A percentile compares a stretch with the other conserved stretches of the same genome.
Evolutionary conservation across 2,329 filamentous ascomycete genomes (phyloP).

Genomic region (Elsinoe australis): DNA sequence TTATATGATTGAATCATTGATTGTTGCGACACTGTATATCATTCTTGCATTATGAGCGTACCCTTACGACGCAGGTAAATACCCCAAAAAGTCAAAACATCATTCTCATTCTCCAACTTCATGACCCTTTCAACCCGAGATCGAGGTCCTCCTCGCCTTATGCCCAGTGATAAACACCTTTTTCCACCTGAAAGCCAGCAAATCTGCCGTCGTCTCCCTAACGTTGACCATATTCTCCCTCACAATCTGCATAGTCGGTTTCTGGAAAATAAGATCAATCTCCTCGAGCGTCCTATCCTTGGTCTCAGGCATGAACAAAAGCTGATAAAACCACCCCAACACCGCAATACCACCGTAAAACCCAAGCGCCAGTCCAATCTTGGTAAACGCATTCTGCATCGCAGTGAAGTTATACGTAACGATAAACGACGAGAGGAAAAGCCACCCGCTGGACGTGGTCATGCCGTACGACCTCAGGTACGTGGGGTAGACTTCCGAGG

Average conservation of each 20-base stretch:
- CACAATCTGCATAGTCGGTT: constrained; percentile 56
- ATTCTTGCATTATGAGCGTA: too few species aligned
- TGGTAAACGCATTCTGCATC: constrained; percentile 62
- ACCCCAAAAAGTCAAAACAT: too few species aligned
- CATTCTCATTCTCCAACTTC: too few species aligned
- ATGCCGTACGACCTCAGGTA: constrained; percentile 67
- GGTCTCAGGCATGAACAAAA: constrained; percentile 69
- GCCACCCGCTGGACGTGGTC: constrained; percentile 59
- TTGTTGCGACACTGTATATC: too few species aligned
- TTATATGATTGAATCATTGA: neutral
- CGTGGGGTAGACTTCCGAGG: constrained; percentile 63
- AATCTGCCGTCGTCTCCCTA: constrained; percentile 39
- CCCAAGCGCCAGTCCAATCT: constrained; percentile 58
- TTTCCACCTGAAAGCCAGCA: constrained; percentile 38
- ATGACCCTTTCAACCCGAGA: neutral
- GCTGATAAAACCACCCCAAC: constrained; percentile 62
- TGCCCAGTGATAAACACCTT: constrained; percentile 41
- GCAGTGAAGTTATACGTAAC: constrained; percentile 68
- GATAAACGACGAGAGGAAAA: constrained; percentile 65
- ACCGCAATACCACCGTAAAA: constrained; percentile 69
- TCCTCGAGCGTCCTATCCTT: constrained; percentile 63
- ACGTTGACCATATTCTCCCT: constrained; percentile 49
- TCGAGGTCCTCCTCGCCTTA: constrained; percentile 7
- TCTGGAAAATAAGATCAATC: constrained; percentile 59
- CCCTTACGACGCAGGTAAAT: too few species aligned